These are phyloP conservation scores for Linnemannia elongata DNA, from an alignment of 192 early-diverging fungal genomes.

Conservation along the genomic window DNA sequence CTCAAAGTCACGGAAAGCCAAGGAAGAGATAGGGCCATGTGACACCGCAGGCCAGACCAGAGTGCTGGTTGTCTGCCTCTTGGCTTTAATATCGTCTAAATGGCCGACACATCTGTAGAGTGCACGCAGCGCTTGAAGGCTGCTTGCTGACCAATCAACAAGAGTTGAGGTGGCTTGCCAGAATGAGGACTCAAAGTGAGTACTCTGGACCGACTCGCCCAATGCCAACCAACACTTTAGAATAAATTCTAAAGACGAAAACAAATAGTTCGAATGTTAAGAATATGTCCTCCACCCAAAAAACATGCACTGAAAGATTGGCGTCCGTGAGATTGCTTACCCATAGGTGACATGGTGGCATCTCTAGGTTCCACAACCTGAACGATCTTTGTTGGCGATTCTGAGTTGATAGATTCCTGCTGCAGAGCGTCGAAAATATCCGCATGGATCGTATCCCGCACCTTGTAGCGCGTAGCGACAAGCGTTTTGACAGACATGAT, in stretches of 20 bases:
- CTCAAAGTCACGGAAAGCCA: constrained; percentile 30
- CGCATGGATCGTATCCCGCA: constrained; percentile 20
- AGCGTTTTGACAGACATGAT: constrained; percentile 22
- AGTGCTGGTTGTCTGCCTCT: constrained; percentile 7
- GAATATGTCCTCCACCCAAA: background rate
- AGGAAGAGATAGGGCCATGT: background rate
- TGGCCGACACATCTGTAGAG: constrained; percentile 39
- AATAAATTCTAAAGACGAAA: constrained; percentile 20
- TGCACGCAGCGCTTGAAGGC: constrained; percentile 2
- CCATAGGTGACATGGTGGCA: constrained; percentile 23
- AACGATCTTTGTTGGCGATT: background rate
- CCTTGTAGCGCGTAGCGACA: constrained; percentile 23
- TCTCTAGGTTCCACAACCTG: background rate
- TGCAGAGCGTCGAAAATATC: constrained; percentile 14
- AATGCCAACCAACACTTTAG: constrained; percentile 39
- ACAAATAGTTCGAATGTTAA: background rate
- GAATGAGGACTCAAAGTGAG: constrained; percentile 31
- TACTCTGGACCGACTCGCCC: constrained; percentile 34
- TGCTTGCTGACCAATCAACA: constrained; percentile 33
- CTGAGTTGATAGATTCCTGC: background rate
- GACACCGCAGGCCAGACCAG: constrained; percentile 16
- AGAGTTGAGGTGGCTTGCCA: constrained; percentile 31
- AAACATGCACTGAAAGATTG: background rate
- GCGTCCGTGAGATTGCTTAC: background rate
- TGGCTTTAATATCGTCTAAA: constrained; percentile 31